A percentile compares a stretch with the other conserved stretches of the same genome.
Conservation (phyloP, 352 stramenopile species). For the Saprolegnia parasitica region DNA sequence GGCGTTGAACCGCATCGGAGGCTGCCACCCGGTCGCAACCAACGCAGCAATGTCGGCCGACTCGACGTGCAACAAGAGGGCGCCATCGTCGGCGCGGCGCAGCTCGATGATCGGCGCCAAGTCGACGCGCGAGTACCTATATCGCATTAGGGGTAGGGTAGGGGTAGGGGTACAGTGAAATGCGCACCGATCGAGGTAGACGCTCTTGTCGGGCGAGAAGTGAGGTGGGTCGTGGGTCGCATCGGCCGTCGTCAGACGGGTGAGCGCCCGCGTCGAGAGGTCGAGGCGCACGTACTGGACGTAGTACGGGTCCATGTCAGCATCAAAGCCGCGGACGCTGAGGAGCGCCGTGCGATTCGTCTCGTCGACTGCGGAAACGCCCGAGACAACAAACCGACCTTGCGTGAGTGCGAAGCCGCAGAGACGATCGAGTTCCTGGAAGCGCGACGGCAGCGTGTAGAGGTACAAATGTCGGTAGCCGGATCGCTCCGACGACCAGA, state of each 20-base stretch:
- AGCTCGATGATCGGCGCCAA: conserved; percentile 16
- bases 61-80: not conserved
- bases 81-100: conserved; percentile 6
- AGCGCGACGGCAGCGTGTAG: conserved; percentile 8
- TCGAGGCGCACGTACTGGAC: conserved; percentile 14
- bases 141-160: not conserved
- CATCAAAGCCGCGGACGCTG: not conserved
- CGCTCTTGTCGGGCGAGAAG: conserved; percentile 8
- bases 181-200: conserved; percentile 7
- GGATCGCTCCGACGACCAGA: conserved; percentile 20
- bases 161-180: not conserved
- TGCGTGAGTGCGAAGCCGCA: not conserved
- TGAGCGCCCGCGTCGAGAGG: not conserved
- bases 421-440: conserved; percentile 1
- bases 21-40: not conserved
- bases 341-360: not conserved
- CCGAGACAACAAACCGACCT: conserved; percentile 8
- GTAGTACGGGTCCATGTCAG: conserved; percentile 15
- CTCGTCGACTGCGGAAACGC: not conserved
- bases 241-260: not conserved
- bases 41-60: not conserved
- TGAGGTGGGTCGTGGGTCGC: conserved; percentile 1
- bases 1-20: not conserved
- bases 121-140: conserved; percentile 22
- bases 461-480: conserved; percentile 25